Percentiles rank a stretch among this genome's conserved stretches.
phyloP scores from a whole-genome alignment of 495 filamentous ascomycete genomes.

The Penicillium psychrofluorescens region DNA sequence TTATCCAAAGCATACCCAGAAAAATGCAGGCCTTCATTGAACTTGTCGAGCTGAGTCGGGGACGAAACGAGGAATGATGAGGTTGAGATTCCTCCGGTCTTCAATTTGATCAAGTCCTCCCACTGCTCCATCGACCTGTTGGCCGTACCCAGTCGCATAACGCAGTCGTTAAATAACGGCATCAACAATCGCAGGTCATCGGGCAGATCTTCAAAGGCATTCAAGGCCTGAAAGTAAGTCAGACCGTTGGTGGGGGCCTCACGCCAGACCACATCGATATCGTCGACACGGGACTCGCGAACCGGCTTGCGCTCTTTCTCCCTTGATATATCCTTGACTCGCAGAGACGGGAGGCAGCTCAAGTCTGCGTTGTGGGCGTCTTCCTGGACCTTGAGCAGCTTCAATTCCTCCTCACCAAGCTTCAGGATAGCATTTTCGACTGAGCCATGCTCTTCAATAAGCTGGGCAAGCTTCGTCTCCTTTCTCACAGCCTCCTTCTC shows the following conservation, averaged over 20 bases:
- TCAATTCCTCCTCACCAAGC: constrained; percentile 67
- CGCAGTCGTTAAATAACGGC: constrained; percentile 84
- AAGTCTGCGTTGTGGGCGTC: constrained; percentile 75
- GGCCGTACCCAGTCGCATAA: constrained; percentile 87
- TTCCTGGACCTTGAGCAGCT: constrained; percentile 74
- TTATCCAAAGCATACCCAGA: constrained; percentile 79
- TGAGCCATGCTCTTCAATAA: constrained; percentile 59
- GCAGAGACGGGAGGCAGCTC: constrained; percentile 78
- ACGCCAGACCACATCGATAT: constrained; percentile 76
- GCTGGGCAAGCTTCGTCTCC: constrained; percentile 59
- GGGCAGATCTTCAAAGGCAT: constrained; percentile 69
- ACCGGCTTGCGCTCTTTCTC: constrained; percentile 63
- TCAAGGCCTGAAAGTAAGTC: constrained; percentile 91
- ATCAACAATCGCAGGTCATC: constrained; percentile 78
- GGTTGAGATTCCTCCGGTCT: constrained; percentile 85
- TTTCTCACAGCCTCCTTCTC: constrained; percentile 71
- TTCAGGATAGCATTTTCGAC: constrained; percentile 61
- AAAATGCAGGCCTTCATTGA: constrained; percentile 74
- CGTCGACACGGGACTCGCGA: constrained; percentile 57
- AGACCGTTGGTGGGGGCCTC: constrained; percentile 90
- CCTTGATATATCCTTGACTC: constrained; percentile 81
- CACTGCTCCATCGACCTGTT: constrained; percentile 86
- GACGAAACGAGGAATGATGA: constrained; percentile 71
- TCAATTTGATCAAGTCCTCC: constrained; percentile 90
- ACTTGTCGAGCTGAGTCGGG: constrained; percentile 59